phyloP scores from a whole-genome alignment of 2,329 filamentous ascomycete genomes.

The Exserohilum rostratum region DNA sequence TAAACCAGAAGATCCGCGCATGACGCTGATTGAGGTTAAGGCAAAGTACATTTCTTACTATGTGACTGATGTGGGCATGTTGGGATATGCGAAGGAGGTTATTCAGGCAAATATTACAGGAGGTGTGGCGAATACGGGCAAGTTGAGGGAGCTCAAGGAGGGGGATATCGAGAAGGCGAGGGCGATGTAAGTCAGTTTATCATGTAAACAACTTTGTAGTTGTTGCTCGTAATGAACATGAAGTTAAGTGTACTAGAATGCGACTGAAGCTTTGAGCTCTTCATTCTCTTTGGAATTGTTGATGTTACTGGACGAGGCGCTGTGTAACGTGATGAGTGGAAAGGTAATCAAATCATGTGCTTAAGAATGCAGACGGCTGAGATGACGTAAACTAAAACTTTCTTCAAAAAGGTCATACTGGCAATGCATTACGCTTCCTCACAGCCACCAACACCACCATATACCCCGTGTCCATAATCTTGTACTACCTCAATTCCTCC shows the following conservation, averaged over 20 bases:
- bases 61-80: conserved; percentile 39
- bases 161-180: conserved; percentile 53
- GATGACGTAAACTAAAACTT: too few relatives aligned
- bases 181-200: conserved; percentile 17
- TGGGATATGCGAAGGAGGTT: conserved; percentile 52
- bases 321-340: too few relatives aligned
- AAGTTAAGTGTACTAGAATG: conserved; percentile 4
- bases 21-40: conserved; percentile 51
- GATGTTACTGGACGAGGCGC: too few relatives aligned
- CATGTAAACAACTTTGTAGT: background rate
- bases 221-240: background rate
- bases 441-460: background rate
- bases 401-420: background rate
- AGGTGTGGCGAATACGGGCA: conserved; percentile 49
- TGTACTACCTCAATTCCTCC: background rate
- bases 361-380: too few relatives aligned
- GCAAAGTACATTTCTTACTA: conserved; percentile 50
- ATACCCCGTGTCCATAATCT: background rate
- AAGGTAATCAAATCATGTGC: too few relatives aligned
- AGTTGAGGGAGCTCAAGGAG: conserved; percentile 56
- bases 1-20: conserved; percentile 54
- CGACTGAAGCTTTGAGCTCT: conserved; percentile 3
- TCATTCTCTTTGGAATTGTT: too few relatives aligned
- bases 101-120: conserved; percentile 47
- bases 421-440: rapidly evolving